Evolutionary conservation across 192 early-diverging fungal genomes (phyloP).

Genomic region (Oehlia diaphana): DNA sequence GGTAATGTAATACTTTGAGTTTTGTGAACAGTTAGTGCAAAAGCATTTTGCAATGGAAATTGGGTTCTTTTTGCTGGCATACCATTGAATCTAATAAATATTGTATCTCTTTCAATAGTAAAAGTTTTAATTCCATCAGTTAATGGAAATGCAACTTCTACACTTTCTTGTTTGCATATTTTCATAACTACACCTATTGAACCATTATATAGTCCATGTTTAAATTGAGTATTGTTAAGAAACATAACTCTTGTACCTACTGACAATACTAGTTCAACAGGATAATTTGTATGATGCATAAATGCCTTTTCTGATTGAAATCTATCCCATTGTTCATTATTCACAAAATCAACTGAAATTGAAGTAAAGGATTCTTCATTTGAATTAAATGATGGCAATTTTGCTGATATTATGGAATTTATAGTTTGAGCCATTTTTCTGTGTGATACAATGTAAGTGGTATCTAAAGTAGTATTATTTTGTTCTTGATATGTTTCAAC

Average conservation of each 20-base stretch:
- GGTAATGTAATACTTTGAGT: slow-evolving; percentile 19
- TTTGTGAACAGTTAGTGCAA: slow-evolving; percentile 27
- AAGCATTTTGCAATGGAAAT: slow-evolving; percentile 19
- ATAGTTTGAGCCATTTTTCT: not conserved
- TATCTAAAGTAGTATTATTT: not conserved
- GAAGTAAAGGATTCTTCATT: not conserved
- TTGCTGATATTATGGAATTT: not conserved
- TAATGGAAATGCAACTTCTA: not conserved
- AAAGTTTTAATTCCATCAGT: not conserved
- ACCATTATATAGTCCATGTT: slow-evolving; percentile 3
- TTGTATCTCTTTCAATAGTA: not conserved
- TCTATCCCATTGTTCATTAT: not conserved
- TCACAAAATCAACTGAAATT: not conserved
- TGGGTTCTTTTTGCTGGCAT: not conserved
- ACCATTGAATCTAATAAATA: not conserved
- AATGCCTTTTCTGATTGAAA: not conserved
- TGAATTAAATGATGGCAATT: not conserved
- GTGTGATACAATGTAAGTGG: slow-evolving; percentile 1
- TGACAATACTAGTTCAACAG: not conserved
- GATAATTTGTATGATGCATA: not conserved
- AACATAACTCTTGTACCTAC: not conserved
- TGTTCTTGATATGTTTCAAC: not conserved
- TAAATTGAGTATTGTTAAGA: not conserved
- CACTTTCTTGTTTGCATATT: no score
- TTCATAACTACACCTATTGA: slow-evolving; percentile 1